Evolutionary conservation across 768 basidiomycete genomes (phyloP).

Genomic region (Mycena polygramma): DNA sequence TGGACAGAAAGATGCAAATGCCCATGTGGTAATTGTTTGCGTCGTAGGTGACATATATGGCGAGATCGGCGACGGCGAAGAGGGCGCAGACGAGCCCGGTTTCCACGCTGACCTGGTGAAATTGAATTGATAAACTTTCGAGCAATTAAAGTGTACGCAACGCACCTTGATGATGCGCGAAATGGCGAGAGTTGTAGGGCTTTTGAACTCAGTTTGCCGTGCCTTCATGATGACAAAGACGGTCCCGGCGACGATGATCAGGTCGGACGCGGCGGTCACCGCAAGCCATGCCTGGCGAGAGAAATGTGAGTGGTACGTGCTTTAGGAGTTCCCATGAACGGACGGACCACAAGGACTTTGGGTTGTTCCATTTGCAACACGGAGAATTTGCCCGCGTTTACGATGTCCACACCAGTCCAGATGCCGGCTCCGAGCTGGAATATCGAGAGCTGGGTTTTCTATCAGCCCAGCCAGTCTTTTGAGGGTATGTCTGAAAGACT

Average conservation of each 20-base stretch:
- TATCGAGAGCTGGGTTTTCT: not conserved
- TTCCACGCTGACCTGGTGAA: conserved; percentile 37
- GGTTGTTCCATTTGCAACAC: not conserved
- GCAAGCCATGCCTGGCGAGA: conserved; percentile 37
- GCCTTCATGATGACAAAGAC: conserved; percentile 34
- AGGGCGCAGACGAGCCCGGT: conserved; percentile 39
- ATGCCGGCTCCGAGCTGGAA: conserved; percentile 1
- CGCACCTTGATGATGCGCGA: conserved; percentile 1
- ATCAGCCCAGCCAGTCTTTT: not conserved
- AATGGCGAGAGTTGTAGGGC: not conserved
- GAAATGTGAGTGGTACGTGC: no score
- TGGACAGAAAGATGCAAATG: conserved; percentile 36
- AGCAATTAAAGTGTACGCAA: not conserved
- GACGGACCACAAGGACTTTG: not conserved
- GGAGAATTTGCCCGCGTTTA: conserved; percentile 1
- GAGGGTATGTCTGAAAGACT: no score
- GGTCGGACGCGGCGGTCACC: conserved; percentile 35
- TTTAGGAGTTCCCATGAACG: no score
- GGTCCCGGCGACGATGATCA: conserved; percentile 37
- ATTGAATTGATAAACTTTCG: no score
- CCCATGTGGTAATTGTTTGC: conserved; percentile 39
- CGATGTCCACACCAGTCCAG: conserved; percentile 9
- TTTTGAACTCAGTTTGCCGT: conserved; percentile 6
- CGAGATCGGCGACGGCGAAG: conserved; percentile 34
- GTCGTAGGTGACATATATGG: conserved; percentile 34